These are phyloP conservation scores for Gloeophyllum trabeum DNA, from an alignment of 768 basidiomycete genomes.

Conservation along the genomic window DNA sequence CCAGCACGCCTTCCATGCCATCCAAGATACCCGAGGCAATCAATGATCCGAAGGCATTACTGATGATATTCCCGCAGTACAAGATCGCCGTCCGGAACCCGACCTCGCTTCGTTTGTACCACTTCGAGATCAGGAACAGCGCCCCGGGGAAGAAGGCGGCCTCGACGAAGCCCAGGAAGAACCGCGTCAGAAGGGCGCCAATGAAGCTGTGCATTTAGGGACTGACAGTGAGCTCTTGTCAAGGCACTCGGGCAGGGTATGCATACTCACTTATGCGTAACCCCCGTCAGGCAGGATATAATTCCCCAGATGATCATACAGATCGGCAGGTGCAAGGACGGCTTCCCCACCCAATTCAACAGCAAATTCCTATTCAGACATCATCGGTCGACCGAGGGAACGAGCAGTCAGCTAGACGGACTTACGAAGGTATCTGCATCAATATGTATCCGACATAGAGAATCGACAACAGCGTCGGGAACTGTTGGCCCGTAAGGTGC, in stretches of 20 bases:
- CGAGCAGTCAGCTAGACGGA: slow-evolving; percentile 4
- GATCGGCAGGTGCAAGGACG: slow-evolving; percentile 53
- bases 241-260: slow-evolving; percentile 9
- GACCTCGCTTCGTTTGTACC: slow-evolving; percentile 68
- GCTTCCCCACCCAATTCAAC: slow-evolving; percentile 53
- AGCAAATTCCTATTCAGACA: slow-evolving; percentile 48
- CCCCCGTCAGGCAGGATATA: slow-evolving; percentile 23
- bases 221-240: slow-evolving; percentile 4
- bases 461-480: slow-evolving; percentile 55
- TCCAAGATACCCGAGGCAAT: slow-evolving; percentile 69
- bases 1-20: slow-evolving; percentile 57
- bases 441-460: slow-evolving; percentile 65
- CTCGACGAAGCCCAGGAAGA: slow-evolving; percentile 53
- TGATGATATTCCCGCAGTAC: slow-evolving; percentile 62
- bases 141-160: slow-evolving; percentile 66
- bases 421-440: slow-evolving; percentile 73
- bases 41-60: slow-evolving; percentile 74
- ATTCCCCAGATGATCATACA: slow-evolving; percentile 69
- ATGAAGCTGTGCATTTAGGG: slow-evolving; percentile 32
- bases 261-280: background rate
- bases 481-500: slow-evolving; percentile 46
- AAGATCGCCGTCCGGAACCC: slow-evolving; percentile 59
- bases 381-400: background rate
- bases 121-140: slow-evolving; percentile 50
- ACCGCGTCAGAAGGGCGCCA: slow-evolving; percentile 57